Evolutionary conservation across 1,139 yeast genomes (phyloP).

Genomic region (Casaregolazyma suthepensis): DNA sequence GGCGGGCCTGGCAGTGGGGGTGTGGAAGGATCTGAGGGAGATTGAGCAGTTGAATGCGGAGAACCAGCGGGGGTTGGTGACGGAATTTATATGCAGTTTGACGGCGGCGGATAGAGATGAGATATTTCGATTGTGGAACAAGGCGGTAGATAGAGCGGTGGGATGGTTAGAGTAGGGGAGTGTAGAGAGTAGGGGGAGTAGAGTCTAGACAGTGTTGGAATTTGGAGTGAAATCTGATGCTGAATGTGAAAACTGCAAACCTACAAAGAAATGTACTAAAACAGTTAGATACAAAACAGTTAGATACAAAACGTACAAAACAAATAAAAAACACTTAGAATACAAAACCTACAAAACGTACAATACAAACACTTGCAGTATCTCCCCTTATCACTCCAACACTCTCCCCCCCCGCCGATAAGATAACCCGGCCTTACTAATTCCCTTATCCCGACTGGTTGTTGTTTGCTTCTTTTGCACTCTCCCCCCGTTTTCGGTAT

Average conservation of each 20-base stretch:
- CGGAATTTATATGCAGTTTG: slow-evolving; percentile 17
- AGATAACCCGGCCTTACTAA: background rate
- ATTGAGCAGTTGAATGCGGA: slow-evolving; percentile 31
- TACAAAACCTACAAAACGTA: too few species aligned
- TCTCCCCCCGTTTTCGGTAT: background rate
- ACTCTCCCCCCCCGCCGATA: background rate
- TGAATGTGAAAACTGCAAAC: too few species aligned
- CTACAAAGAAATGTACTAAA: too few species aligned
- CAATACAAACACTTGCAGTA: too few species aligned
- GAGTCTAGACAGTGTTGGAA: too few species aligned
- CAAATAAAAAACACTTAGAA: too few species aligned
- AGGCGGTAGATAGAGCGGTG: slow-evolving; percentile 68
- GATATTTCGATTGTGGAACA: slow-evolving; percentile 74
- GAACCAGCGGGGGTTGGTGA: slow-evolving; percentile 12
- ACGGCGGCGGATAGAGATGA: slow-evolving; percentile 53
- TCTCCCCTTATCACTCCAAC: too few species aligned
- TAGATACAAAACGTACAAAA: too few species aligned
- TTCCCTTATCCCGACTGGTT: background rate
- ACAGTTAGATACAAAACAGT: too few species aligned
- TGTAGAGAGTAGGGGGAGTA: too few species aligned
- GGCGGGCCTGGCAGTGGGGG: slow-evolving; percentile 74
- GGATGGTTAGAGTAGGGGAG: slow-evolving; percentile 62
- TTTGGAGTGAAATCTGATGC: too few species aligned
- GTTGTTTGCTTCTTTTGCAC: background rate
- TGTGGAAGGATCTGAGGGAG: slow-evolving; percentile 75